Evolutionary conservation across 78 protist species (phyloP), one percentile per base, ranked within the genome.

Genomic region (Dictyostelium capitatum): DNA sequence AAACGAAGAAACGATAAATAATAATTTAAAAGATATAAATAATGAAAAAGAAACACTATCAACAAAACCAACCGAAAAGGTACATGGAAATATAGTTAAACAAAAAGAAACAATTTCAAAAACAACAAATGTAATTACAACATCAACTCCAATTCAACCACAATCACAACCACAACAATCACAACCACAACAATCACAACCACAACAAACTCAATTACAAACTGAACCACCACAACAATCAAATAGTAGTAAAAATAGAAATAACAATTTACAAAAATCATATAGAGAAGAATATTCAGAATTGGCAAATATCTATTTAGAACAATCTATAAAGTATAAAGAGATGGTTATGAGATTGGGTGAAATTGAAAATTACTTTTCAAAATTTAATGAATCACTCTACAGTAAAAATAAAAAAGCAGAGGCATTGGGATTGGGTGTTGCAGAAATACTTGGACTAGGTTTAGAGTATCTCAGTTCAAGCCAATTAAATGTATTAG

Each of bases 401-500:
- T 85, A 85, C 47, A 17, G 17, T 41, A 73, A 59, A 51, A 85
- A 85, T 47, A 50, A 65, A 50, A 85, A 85, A 53, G 92, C 92
- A 85, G 92, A 85, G 19, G 92, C 83, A 30, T 75, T 85, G 5
- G 92, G 92, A 47, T 32, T 85, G 4, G 92, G 92, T 28, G 65
- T 85, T 30, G 48, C 92, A 17, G 92, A 85, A 70, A 75, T 85
- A 30, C 32, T 85, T 0, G 92, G 92, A 4, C 6, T 75, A 12
- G 92, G 92, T 30, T n/a, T 85, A 28, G 65, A 56, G 19, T 56
- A 41, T 32, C 83, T 85, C 14, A 56, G 77, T 32, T 12, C 25
- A 0, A 79, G 80, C 14, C 92, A 85, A 75, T 20, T 85, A 8
- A 30, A 19, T 41, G 79, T 59, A 28, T 46, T 85, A 15, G 69